A percentile compares a stretch with the other conserved stretches of the same genome.
phyloP scores from a whole-genome alignment of 2,329 filamentous ascomycete genomes.

The Dichotomopilus funicola region DNA sequence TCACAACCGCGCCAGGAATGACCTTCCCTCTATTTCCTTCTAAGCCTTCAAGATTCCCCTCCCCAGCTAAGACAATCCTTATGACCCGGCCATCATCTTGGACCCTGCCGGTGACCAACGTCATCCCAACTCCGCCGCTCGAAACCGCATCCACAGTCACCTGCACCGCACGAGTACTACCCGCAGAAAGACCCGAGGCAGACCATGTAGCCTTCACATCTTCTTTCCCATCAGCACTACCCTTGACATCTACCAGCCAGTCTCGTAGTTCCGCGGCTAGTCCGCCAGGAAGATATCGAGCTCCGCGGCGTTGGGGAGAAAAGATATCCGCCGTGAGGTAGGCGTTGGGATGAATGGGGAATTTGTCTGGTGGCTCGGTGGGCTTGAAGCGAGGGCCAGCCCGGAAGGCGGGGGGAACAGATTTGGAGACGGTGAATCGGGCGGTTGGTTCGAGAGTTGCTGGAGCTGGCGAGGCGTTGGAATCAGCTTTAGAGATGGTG shows the following conservation, averaged over 20 bases:
- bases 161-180: not conserved
- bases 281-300: constrained; percentile 34
- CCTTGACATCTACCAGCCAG: constrained; percentile 40
- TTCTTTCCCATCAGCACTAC: constrained; percentile 21
- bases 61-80: constrained; percentile 8
- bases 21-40: constrained; percentile 26
- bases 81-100: not conserved
- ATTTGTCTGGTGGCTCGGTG: constrained; percentile 18
- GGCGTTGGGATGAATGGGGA: not conserved
- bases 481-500: no score
- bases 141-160: constrained; percentile 19
- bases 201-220: constrained; percentile 9
- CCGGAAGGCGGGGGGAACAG: constrained; percentile 24
- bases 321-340: constrained; percentile 33
- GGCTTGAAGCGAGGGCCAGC: constrained; percentile 35
- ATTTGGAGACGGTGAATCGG: no score
- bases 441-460: no score
- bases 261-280: constrained; percentile 37
- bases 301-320: constrained; percentile 33
- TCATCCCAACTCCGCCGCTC: constrained; percentile 22
- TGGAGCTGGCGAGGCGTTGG: no score
- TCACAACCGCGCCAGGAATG: constrained; percentile 25
- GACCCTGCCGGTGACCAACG: constrained; percentile 23
- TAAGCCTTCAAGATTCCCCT: constrained; percentile 11
- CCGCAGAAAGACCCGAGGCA: not conserved